These are phyloP conservation scores for Ceratocystis destructans DNA, from an alignment of 2,329 filamentous ascomycete species.

Conservation along the genomic window DNA sequence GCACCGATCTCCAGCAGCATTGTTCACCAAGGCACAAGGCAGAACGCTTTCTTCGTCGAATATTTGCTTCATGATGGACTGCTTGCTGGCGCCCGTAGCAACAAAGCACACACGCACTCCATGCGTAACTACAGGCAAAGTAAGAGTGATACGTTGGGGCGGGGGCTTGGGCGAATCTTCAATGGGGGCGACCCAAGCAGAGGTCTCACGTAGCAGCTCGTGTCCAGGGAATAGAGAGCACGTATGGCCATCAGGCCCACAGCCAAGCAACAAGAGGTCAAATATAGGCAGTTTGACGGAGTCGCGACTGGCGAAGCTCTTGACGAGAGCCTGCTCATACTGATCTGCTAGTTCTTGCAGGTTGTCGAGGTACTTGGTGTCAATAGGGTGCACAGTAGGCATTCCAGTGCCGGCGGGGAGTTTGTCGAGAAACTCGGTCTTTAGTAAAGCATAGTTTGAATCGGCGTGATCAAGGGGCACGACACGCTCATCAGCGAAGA, in stretches of 20 bases:
- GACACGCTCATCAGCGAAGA: conserved; percentile 94
- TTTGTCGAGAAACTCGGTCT: conserved; percentile 77
- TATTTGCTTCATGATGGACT: conserved; percentile 81
- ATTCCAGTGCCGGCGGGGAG: conserved; percentile 53
- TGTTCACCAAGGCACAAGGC: conserved; percentile 80
- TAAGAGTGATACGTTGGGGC: conserved; percentile 78
- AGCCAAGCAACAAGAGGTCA: conserved; percentile 83
- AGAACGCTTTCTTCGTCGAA: conserved; percentile 72
- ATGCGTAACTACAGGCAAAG: conserved; percentile 78
- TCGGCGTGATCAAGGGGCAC: conserved; percentile 84
- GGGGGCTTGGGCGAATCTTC: conserved; percentile 93
- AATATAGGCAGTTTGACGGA: conserved; percentile 91
- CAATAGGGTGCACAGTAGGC: conserved; percentile 69
- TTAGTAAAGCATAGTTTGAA: conserved; percentile 84
- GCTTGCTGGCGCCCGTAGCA: conserved; percentile 78
- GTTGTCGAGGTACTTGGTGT: conserved; percentile 51
- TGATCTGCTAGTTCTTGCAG: conserved; percentile 83
- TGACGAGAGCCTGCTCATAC: conserved; percentile 81
- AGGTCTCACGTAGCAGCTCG: conserved; percentile 67
- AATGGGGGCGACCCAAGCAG: conserved; percentile 85
- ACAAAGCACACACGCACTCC: conserved; percentile 80
- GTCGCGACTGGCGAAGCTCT: conserved; percentile 78
- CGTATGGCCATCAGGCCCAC: conserved; percentile 91
- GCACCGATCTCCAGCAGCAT: conserved; percentile 67
- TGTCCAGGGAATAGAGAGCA: conserved; percentile 93